Conservation (phyloP, 805 yeast genomes). For the Kodamaea nitidulidarum region DNA sequence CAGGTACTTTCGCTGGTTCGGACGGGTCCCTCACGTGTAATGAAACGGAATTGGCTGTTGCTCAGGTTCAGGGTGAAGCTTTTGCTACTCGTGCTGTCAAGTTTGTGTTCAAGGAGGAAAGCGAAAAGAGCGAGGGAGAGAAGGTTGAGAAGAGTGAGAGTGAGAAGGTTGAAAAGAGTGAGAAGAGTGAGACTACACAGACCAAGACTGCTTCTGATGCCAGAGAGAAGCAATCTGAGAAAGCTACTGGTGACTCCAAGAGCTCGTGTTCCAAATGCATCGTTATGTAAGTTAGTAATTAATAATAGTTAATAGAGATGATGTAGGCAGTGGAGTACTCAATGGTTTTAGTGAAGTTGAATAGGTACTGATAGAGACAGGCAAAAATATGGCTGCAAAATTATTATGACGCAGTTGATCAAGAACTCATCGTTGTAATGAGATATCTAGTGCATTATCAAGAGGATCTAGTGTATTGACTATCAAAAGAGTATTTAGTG, state of each 20-base stretch:
- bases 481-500: no score
- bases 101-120: background rate
- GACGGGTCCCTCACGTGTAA: conserved; percentile 74
- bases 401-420: no score
- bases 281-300: conserved; percentile 7
- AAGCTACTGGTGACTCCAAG: conserved; percentile 10
- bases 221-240: conserved; percentile 11
- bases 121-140: background rate
- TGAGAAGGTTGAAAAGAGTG: background rate
- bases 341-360: no score
- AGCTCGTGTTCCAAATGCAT: conserved; percentile 13
- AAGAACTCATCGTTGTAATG: no score
- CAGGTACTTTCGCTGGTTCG: conserved; percentile 71
- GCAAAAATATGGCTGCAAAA: no score
- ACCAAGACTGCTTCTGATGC: conserved; percentile 5
- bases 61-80: conserved; percentile 60
- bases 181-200: background rate
- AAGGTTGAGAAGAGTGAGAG: background rate
- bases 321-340: no score
- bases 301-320: no score
- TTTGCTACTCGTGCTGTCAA: conserved; percentile 49
- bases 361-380: no score
- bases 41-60: conserved; percentile 60
- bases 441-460: no score
- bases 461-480: no score